Conservation (phyloP, 768 basidiomycete genomes). For the Wakefieldia striispora region DNA sequence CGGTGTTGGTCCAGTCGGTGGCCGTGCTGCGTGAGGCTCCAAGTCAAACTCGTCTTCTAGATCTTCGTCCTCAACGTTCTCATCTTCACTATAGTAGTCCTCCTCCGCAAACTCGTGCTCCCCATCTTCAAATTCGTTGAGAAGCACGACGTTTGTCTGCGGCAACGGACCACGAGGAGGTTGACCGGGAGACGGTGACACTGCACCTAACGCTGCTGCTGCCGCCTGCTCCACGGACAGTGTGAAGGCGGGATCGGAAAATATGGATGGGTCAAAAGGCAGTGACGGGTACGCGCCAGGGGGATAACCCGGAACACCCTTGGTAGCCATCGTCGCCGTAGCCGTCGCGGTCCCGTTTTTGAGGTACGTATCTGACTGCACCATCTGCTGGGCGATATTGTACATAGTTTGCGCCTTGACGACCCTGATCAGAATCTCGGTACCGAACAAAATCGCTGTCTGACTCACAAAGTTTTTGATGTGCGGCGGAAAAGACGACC, state of each 20-base stretch:
- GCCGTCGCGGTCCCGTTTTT: slow-evolving; percentile 35
- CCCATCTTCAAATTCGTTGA: slow-evolving; percentile 37
- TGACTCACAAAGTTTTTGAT: slow-evolving; percentile 64
- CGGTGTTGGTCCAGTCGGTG: slow-evolving; percentile 14
- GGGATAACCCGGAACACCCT: slow-evolving; percentile 37
- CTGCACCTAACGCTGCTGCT: slow-evolving; percentile 33
- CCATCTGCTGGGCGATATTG: slow-evolving; percentile 66
- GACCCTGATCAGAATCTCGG: slow-evolving; percentile 31
- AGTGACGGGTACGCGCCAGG: slow-evolving; percentile 41
- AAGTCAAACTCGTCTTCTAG: slow-evolving; percentile 31
- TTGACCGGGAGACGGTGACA: slow-evolving; percentile 30
- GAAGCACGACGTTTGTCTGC: slow-evolving; percentile 37
- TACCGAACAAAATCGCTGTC: slow-evolving; percentile 23
- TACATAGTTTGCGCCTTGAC: slow-evolving; percentile 62
- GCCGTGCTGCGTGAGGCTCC: slow-evolving; percentile 23
- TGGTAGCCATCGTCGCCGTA: slow-evolving; percentile 33
- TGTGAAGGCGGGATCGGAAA: slow-evolving; percentile 52
- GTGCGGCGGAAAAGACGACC: slow-evolving; percentile 66
- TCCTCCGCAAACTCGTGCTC: slow-evolving; percentile 40
- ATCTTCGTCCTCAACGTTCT: slow-evolving; percentile 40
- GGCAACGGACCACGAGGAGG: slow-evolving; percentile 33
- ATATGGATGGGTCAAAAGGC: slow-evolving; percentile 52
- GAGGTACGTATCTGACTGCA: slow-evolving; percentile 40
- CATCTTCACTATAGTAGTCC: slow-evolving; percentile 48
- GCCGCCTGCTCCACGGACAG: slow-evolving; percentile 50